Evolutionary conservation across 2,329 filamentous ascomycete species (phyloP).

Genomic region (Colletotrichum sp.): DNA sequence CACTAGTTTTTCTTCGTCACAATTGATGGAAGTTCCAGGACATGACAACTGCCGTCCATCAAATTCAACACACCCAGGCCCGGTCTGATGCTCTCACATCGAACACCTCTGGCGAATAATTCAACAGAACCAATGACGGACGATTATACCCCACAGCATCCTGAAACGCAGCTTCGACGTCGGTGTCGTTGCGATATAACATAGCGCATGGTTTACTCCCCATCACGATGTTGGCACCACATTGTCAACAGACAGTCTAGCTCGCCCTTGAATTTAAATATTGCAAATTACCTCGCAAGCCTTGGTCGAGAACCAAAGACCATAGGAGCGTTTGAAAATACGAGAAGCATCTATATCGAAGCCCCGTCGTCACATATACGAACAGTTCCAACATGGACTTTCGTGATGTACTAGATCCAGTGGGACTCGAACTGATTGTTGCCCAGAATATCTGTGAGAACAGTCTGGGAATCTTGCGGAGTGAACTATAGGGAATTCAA

Average conservation of each 20-base stretch:
- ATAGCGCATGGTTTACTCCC: background rate
- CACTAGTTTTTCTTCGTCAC: background rate
- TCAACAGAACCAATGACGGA: background rate
- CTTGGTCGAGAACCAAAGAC: background rate
- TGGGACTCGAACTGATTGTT: background rate
- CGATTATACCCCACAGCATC: background rate
- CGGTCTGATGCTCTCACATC: too few species aligned
- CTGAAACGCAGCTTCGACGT: background rate
- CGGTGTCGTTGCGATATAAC: background rate
- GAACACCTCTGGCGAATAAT: background rate
- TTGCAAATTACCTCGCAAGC: background rate
- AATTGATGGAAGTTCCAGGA: too few species aligned
- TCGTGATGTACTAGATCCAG: background rate
- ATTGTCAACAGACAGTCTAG: background rate
- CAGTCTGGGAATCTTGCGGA: background rate
- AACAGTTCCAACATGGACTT: background rate
- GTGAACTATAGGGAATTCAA: background rate
- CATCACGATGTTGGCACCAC: background rate
- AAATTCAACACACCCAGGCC: too few species aligned
- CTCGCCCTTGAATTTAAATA: background rate
- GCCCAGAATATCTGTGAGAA: too few species aligned
- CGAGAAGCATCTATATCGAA: background rate
- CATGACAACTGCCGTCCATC: too few species aligned
- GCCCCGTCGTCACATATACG: background rate
- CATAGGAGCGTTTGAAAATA: background rate